Evolutionary conservation across 1,284 basidiomycete genomes (phyloP).

Genomic region (Ustanciosporium gigantosporum): DNA sequence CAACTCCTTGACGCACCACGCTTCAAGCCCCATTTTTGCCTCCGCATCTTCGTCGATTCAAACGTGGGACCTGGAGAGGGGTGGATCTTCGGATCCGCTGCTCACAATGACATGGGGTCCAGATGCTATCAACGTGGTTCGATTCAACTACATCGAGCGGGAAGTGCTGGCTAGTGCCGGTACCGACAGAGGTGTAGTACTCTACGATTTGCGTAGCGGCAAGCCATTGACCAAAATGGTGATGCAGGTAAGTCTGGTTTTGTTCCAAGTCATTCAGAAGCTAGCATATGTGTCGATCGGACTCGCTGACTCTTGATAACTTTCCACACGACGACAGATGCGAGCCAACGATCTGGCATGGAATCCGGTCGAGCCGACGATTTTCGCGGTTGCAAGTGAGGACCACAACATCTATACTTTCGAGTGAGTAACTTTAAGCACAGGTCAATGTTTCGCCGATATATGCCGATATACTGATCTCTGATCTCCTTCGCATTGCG

Average conservation of each 20-base stretch:
- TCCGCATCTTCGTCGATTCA: slow-evolving; percentile 92
- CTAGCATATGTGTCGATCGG: too few species aligned
- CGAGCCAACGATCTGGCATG: slow-evolving; percentile 81
- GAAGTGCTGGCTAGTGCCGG: slow-evolving; percentile 91
- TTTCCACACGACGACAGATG: slow-evolving; percentile 54
- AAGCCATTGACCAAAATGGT: slow-evolving; percentile 88
- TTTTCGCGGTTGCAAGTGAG: slow-evolving; percentile 88
- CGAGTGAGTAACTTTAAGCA: slow-evolving; percentile 68
- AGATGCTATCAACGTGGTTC: slow-evolving; percentile 83
- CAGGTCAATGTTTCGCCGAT: too few species aligned
- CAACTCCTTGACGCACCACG: slow-evolving; percentile 92
- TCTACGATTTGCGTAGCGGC: slow-evolving; percentile 94
- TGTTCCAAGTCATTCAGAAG: too few species aligned
- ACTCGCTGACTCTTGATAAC: slow-evolving; percentile 1
- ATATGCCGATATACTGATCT: not conserved
- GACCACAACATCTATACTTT: slow-evolving; percentile 99
- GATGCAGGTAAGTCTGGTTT: slow-evolving; percentile 76
- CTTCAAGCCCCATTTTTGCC: slow-evolving; percentile 82
- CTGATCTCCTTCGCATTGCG: too few species aligned
- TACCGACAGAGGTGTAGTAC: slow-evolving; percentile 88
- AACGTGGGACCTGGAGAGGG: slow-evolving; percentile 90
- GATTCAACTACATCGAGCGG: slow-evolving; percentile 91
- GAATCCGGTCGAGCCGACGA: slow-evolving; percentile 93
- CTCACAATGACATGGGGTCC: slow-evolving; percentile 62
- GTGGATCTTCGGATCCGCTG: slow-evolving; percentile 69